phyloP scores from a whole-genome alignment of 2,329 filamentous ascomycete genomes.

The Mariannaea elegans region DNA sequence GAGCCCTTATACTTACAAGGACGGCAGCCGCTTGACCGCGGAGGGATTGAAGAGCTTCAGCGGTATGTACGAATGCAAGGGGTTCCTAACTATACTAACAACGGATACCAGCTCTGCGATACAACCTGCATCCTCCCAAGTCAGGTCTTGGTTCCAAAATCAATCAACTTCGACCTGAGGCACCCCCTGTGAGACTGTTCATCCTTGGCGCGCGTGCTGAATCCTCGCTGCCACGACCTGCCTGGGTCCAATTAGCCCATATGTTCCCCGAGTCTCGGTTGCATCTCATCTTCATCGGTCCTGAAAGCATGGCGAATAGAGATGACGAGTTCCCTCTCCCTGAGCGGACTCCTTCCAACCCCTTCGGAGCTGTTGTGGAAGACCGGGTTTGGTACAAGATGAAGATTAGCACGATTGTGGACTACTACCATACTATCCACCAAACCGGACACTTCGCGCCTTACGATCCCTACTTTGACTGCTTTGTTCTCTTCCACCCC shows the following conservation, averaged over 20 bases:
- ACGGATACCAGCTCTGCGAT: conserved; percentile 75
- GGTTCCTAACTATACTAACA: conserved; percentile 2
- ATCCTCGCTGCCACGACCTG: conserved; percentile 90
- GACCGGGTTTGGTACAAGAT: conserved; percentile 86
- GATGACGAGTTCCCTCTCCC: conserved; percentile 93
- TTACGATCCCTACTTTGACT: conserved; percentile 98
- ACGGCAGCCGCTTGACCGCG: conserved; percentile 77
- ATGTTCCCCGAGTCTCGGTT: conserved; percentile 93
- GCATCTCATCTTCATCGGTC: conserved; percentile 93
- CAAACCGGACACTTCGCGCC: conserved; percentile 90
- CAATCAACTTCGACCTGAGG: conserved; percentile 81
- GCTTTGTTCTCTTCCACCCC: conserved; percentile 96
- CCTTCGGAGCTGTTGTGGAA: conserved; percentile 93
- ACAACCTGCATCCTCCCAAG: conserved; percentile 89
- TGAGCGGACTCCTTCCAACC: conserved; percentile 83
- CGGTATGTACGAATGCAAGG: conserved; percentile 64
- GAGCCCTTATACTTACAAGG: conserved; percentile 86
- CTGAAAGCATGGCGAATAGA: conserved; percentile 94
- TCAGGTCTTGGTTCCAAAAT: conserved; percentile 78
- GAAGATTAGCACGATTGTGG: conserved; percentile 98
- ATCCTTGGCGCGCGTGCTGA: conserved; percentile 96
- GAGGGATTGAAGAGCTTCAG: conserved; percentile 95
- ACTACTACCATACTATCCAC: conserved; percentile 98
- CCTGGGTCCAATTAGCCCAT: conserved; percentile 93
- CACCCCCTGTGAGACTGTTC: conserved; percentile 91